phyloP scores from a whole-genome alignment of 1,139 yeast genomes.

The Geotrichum carabidarum region DNA sequence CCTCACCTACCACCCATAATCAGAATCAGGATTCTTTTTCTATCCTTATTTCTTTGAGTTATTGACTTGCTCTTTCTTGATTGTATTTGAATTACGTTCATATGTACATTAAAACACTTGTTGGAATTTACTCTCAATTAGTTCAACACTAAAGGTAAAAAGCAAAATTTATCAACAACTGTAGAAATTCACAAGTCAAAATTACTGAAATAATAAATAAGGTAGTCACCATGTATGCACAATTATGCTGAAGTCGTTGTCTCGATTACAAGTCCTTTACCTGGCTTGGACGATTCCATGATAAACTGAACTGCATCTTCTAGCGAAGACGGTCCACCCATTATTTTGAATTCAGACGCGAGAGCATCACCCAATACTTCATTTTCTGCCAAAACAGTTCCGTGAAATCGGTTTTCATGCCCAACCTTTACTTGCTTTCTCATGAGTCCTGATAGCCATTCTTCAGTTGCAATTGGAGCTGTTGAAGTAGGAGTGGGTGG shows the following conservation, averaged over 20 bases:
- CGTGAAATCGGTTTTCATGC: conserved; percentile 35
- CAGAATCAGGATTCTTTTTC: background rate
- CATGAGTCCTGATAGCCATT: conserved; percentile 38
- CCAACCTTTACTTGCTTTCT: conserved; percentile 37
- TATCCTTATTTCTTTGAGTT: background rate
- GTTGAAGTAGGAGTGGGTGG: conserved; percentile 9
- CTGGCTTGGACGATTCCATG: background rate
- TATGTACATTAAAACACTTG: background rate
- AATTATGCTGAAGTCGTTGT: background rate
- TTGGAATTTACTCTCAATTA: background rate
- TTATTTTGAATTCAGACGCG: conserved; percentile 23
- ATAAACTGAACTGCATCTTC: conserved; percentile 19
- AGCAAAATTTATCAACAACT: background rate
- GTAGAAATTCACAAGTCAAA: background rate
- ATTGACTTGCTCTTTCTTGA: background rate
- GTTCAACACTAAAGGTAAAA: too few species aligned
- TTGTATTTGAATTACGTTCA: too few species aligned
- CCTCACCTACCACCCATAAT: too few species aligned
- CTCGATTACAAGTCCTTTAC: background rate
- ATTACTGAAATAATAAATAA: background rate
- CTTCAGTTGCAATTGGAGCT: conserved; percentile 15
- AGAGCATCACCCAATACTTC: conserved; percentile 4
- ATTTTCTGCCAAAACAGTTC: conserved; percentile 33
- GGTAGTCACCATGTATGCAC: background rate
- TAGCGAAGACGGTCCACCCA: conserved; percentile 27